phyloP scores from a whole-genome alignment of 2,329 filamentous ascomycete genomes.

The Neofusicoccum umdonicola region DNA sequence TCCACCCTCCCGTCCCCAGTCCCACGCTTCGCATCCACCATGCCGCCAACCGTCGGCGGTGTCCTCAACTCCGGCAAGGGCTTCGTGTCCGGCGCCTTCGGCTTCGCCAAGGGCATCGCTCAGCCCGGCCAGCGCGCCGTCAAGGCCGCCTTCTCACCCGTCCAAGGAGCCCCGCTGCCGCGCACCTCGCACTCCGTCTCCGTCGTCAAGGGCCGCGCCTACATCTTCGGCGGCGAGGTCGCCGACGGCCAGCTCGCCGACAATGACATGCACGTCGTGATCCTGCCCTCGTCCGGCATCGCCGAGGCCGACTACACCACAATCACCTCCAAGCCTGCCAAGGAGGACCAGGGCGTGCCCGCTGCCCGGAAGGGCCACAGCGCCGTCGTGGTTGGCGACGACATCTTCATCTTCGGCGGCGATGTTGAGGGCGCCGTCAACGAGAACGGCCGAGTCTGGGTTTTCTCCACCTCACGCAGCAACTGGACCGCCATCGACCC shows the following conservation, averaged over 20 bases:
- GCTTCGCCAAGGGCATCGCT: slow-evolving; percentile 23
- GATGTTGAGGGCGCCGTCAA: slow-evolving; percentile 29
- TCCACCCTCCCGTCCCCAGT: neutral
- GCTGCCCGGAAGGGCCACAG: slow-evolving; percentile 42
- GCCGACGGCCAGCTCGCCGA: slow-evolving; percentile 43
- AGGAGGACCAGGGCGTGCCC: slow-evolving; percentile 34
- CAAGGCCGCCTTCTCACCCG: slow-evolving; percentile 50
- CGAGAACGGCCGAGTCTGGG: slow-evolving; percentile 43
- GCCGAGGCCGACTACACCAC: slow-evolving; percentile 42
- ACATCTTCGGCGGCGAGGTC: slow-evolving; percentile 55
- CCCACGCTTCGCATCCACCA: neutral
- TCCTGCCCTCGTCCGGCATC: slow-evolving; percentile 48
- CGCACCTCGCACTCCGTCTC: slow-evolving; percentile 54
- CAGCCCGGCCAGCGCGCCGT: slow-evolving; percentile 41
- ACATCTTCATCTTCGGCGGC: slow-evolving; percentile 48
- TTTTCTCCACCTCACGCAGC: slow-evolving; percentile 41
- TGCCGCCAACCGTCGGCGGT: slow-evolving; percentile 32
- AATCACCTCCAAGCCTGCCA: slow-evolving; percentile 36
- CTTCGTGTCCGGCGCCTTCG: slow-evolving; percentile 39
- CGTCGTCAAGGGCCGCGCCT: slow-evolving; percentile 53
- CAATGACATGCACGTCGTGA: slow-evolving; percentile 53
- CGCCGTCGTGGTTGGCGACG: slow-evolving; percentile 42
- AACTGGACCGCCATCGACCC: slow-evolving; percentile 42
- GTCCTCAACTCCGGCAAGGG: slow-evolving; percentile 36
- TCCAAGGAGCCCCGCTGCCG: slow-evolving; percentile 45